Base-by-base conservation (phyloP, 2,329 filamentous ascomycete genomes). In the Acarospora socialis region DNA sequence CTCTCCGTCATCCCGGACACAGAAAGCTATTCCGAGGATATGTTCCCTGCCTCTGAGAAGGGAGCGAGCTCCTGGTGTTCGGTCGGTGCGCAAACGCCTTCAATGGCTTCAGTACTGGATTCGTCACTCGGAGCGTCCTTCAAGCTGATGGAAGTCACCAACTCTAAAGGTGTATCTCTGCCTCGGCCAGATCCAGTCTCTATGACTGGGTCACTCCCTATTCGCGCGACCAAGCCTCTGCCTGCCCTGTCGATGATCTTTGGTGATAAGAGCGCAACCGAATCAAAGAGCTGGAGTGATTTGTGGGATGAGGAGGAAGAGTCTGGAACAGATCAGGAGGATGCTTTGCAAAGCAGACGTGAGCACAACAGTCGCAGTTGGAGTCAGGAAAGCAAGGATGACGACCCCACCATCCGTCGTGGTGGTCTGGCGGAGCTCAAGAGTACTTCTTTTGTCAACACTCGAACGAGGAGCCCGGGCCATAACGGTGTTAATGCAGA, bases 241-340 rank as follows among this genome's bases (percentile, higher is more conserved):
- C 65, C 71, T 33, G 76, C 81, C 39, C 77, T 87, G 66, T 75
- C 81, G 4, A 71, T 78, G 50, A 72, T 87, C 30, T 87, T 92
- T 51, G 81, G 81, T 31, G 75, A 75, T 49, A 74, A 79, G 52
- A 70, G 73, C 40, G 79, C 87, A 27, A 64, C 70, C 28, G 81
- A 92, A 28, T 93, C 90, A 35, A 95, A 95, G 77, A 95, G 90
- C 65, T 98, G 90, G 90, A 93, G 86, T 49, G 90, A 98, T 54
- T 74, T 95, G 55, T 94, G 84, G 78, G 87, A 95, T 37, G 87
- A 95, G 54, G 87, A 95, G 33, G 84, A 90, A 48, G 76, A 80
- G 42, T 22, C 8, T 10, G 67, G 39, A 58, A 60, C 37, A n/a
- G 69, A 68, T 41, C 70, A 77, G 51, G 60, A 71, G 34, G 57